Percentiles rank a stretch among this genome's conserved stretches.
Evolutionary conservation across 306 rosid species (phyloP).

Genomic region (Vigna hirtella): DNA sequence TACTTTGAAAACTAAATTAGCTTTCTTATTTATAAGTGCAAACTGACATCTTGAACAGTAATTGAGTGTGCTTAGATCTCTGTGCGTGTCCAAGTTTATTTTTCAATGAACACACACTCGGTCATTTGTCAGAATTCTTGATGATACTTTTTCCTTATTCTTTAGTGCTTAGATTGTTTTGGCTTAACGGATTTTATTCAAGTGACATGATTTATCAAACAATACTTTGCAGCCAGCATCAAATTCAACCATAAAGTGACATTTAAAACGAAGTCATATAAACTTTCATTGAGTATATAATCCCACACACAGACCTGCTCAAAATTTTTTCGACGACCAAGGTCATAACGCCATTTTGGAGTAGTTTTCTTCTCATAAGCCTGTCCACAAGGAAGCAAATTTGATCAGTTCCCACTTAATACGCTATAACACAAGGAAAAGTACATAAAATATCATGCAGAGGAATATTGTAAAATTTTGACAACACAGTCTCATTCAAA

Average conservation of each 20-base stretch:
- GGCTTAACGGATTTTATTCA: not conserved
- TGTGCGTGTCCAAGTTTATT: not conserved
- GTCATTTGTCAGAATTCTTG: not conserved
- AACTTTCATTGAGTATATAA: not conserved
- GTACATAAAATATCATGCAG: conserved; percentile 6
- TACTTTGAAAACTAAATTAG: conserved; percentile 1
- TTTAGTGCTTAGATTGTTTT: conserved; percentile 11
- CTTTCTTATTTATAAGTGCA: not conserved
- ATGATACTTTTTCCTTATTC: not conserved
- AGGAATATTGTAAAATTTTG: conserved; percentile 23
- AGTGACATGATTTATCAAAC: conserved; percentile 14
- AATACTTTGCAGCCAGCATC: not conserved
- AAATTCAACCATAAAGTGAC: conserved; percentile 21
- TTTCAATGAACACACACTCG: not conserved
- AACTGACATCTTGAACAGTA: conserved; percentile 1
- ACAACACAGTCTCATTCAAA: not conserved
- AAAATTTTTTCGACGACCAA: conserved; percentile 90
- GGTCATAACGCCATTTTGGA: conserved; percentile 97
- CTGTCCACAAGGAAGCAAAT: conserved; percentile 56
- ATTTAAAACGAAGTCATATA: not conserved
- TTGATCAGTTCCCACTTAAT: conserved; percentile 45
- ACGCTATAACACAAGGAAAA: conserved; percentile 19
- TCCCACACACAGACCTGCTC: conserved; percentile 81
- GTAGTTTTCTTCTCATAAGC: conserved; percentile 97
- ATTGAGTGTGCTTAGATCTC: not conserved